Base-by-base conservation (phyloP, 495 filamentous ascomycete species). In the Podospora tetraspora region DNA sequence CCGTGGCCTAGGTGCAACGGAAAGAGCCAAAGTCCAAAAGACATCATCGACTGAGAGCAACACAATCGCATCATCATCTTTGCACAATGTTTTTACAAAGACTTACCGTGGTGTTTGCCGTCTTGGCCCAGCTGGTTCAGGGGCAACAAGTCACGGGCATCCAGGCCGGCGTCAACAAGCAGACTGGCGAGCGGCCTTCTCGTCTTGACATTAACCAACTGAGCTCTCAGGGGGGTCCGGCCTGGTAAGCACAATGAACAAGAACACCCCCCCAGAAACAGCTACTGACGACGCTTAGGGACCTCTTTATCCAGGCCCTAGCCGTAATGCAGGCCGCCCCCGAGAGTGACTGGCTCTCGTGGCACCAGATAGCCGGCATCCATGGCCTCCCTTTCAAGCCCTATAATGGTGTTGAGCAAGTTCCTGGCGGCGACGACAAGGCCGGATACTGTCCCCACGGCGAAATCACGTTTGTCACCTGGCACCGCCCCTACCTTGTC, bases 401-500 rank as follows among this genome's bases (percentile, higher is more conserved):
- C 43, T 64, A 37, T 21, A 37, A 56, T 24, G 24, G 43, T 11
- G 62, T 56, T 10, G 22, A 9, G 0, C 12, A 27, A 5, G 43
- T 19, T 7, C 23, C 22, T 13, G 22, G 21, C 16, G 9, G 27
- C 0, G 29, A 56, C 11, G 5, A 16, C 13, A 11, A 19, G 12
- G 43, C 19, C n/a, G 22, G 32, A 22, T 90, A 89, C 70, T 91
- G 89, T 68, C 76, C 79, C 13, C 89, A 91, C 76, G 75, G 78
- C 22, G 86, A 83, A 11, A 84, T 84, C 61, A 78, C 89, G 34
- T 91, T 91, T 71, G 79, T 82, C n/a, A 81, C 86, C 5, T 91
- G 89, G 89, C 88, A 91, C 77, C 78, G 89, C 25, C 85, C 87
- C 11, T 91, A 90, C 73, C 79, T 90, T 64, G 80, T 82, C 32